phyloP scores from a whole-genome alignment of 345 rosid species.

The Pistacia atlantica region DNA sequence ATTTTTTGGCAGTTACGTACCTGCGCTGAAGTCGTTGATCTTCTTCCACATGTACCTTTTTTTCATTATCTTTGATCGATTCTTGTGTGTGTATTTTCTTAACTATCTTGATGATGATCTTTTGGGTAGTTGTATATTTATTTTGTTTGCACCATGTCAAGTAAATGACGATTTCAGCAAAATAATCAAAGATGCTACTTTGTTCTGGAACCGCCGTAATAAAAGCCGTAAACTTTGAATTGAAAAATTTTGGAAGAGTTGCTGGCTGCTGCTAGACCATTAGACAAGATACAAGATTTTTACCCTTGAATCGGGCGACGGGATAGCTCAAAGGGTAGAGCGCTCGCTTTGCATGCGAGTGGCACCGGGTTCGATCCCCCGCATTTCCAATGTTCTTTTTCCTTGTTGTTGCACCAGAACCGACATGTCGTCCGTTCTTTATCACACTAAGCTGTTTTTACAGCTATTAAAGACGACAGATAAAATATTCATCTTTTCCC shows the following conservation, averaged over 20 bases:
- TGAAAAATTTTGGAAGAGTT: constrained; percentile 8
- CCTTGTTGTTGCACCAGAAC: not conserved
- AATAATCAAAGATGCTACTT: too few species aligned
- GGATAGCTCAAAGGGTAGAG: constrained; percentile 89
- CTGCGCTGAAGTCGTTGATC: not conserved
- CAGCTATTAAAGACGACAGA: not conserved
- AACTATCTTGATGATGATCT: not conserved
- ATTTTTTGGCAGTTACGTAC: not conserved
- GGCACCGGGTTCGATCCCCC: constrained; percentile 79
- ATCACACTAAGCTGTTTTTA: not conserved
- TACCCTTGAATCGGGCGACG: too few species aligned
- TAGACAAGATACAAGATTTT: too few species aligned
- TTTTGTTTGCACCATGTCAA: too few species aligned
- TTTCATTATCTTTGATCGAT: not conserved
- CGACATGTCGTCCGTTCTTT: constrained; percentile 3
- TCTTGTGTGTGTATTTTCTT: too few species aligned
- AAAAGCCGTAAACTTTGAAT: too few species aligned
- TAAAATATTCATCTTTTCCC: not conserved
- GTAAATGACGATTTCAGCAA: too few species aligned
- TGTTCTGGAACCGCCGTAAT: too few species aligned
- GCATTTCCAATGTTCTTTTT: constrained; percentile 50
- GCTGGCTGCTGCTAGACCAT: not conserved
- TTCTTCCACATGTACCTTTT: not conserved
- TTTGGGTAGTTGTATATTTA: too few species aligned
- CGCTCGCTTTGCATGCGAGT: constrained; percentile 91